Evolutionary conservation across 495 filamentous ascomycete genomes (phyloP), one percentile per base, ranked within the genome.

Genomic region (Darksidea phi): DNA sequence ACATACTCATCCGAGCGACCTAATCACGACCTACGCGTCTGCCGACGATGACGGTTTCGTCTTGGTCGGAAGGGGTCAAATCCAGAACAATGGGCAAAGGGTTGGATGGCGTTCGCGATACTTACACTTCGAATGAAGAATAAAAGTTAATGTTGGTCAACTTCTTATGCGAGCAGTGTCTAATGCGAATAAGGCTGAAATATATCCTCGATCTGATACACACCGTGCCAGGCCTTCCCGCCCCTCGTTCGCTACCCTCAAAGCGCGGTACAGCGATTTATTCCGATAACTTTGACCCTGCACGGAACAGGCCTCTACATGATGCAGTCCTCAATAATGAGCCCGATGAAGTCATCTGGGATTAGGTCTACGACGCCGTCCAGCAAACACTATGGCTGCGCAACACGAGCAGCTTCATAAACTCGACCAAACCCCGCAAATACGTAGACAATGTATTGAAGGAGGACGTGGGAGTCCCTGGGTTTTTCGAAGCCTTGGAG

Each of bases 321-420:
- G 63, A 57, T 51, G 57, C 43, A 20, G 48, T 60, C 23, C 57
- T 60, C 20, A 60, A 46, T 18, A 52, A 60, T 8, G 34, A 60
- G 34, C 48, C 57, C 25, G 20, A 60, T 53, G 34, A 60, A 53
- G 34, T 60, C n/a, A 45, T 60, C 34, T 60, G 23, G 48, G 46
- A 60, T 20, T 53, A 53, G 13, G 34, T 60, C 57, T 60, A 60
- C 20, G 25, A 13, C 24, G 37, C 48, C 15, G 42, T 60, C 28
- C 71, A 68, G 20, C 69, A 80, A 65, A 78, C 73, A 1, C 74
- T 69, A 60, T 75, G 63, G 71, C 66, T 70, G 36, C 66, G 63
- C 55, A 79, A 79, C 49, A 75, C 71, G 42, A 67, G 71, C 63
- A 74, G 74, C 57, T 75, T 77, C 59, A 68, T 54, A 45, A 74